Evolutionary conservation across 106 monocot species (phyloP), one percentile per base, ranked within the genome.

Genomic region (Dendrobium officinale): DNA sequence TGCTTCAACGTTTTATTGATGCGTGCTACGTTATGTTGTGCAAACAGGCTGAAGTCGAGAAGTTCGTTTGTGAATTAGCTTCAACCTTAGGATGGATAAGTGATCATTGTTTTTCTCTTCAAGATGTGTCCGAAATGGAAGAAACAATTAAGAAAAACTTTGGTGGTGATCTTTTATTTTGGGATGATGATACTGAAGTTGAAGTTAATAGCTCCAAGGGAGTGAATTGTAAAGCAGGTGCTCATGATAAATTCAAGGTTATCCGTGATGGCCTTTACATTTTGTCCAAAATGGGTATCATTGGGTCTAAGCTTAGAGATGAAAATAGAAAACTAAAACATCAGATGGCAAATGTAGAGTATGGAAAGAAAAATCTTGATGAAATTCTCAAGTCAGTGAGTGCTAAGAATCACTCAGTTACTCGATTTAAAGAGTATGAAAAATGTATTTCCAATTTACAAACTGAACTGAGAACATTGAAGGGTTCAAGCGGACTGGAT

Each of bases 11-110:
- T 64, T 92, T 95, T 55, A 9, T 82, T 15, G 27, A 82, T 70
- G 83, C 72, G 8, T 92, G 94, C 82, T 92, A 88, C 56, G 77
- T 85, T 82, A 24, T 95, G 29, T 68, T 95, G 56, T 55, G 80
- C 78, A 82, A 84, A 31, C 88, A 81, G 77, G 77, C 81, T 58
- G 81, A 85, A 51, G 81, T 88, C 27, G 85, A 88, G 76, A 67
- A 47, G 18, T 88, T 95, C 76, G 24, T 79, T 8, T 3, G 18
- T 79, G 91, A 86, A 80, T 27, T 91, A 42, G 77, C 75, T 33
- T 84, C 84, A 42, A 77, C 86, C 31, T 72, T 95, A 48, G 90
- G 90, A 75, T 92, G 90, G 88, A 85, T 92, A 48, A 72, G 86
- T 33, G 85, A 83, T 61, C 88, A 88, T 56, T 90, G 90, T 68